These are phyloP conservation scores for Termitomyces sp. DNA, from an alignment of 768 basidiomycete species.

Conservation along the genomic window DNA sequence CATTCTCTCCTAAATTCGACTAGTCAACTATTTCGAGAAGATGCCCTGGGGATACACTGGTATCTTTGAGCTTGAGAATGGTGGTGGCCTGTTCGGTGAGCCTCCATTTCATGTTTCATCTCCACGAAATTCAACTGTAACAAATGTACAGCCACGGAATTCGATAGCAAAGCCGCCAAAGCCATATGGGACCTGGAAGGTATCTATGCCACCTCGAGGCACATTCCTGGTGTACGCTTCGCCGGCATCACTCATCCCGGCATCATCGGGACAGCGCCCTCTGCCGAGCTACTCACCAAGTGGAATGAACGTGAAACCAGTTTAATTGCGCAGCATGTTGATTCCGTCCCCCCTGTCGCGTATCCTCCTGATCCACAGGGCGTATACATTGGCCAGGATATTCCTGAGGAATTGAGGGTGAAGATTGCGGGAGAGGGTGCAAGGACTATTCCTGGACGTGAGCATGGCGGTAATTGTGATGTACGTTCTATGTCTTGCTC, in stretches of 20 bases:
- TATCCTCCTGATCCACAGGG: slow-evolving; percentile 57
- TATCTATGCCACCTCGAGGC: slow-evolving; percentile 68
- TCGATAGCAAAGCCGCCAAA: slow-evolving; percentile 68
- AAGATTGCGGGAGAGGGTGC: slow-evolving; percentile 67
- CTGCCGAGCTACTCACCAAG: slow-evolving; percentile 62
- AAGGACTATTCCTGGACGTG: slow-evolving; percentile 71
- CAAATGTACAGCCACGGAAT: slow-evolving; percentile 48
- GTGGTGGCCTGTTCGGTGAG: slow-evolving; percentile 66
- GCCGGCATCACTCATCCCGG: slow-evolving; percentile 77
- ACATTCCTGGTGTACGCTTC: slow-evolving; percentile 78
- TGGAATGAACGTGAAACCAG: slow-evolving; percentile 74
- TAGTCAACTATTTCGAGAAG: slow-evolving; percentile 64
- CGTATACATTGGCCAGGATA: slow-evolving; percentile 68
- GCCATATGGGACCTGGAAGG: slow-evolving; percentile 82
- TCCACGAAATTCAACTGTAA: not conserved
- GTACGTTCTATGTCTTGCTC: slow-evolving; percentile 28
- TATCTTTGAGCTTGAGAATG: slow-evolving; percentile 72
- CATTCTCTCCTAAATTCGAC: not conserved
- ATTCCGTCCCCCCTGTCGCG: slow-evolving; percentile 61
- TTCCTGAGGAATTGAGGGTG: slow-evolving; percentile 39
- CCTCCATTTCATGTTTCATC: not conserved
- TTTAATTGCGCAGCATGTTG: slow-evolving; percentile 50
- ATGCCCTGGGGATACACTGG: slow-evolving; percentile 86
- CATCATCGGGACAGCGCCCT: slow-evolving; percentile 74
- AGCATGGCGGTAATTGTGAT: slow-evolving; percentile 79